phyloP scores from a whole-genome alignment of 2,329 filamentous ascomycete genomes.

The Fusarium sp. region DNA sequence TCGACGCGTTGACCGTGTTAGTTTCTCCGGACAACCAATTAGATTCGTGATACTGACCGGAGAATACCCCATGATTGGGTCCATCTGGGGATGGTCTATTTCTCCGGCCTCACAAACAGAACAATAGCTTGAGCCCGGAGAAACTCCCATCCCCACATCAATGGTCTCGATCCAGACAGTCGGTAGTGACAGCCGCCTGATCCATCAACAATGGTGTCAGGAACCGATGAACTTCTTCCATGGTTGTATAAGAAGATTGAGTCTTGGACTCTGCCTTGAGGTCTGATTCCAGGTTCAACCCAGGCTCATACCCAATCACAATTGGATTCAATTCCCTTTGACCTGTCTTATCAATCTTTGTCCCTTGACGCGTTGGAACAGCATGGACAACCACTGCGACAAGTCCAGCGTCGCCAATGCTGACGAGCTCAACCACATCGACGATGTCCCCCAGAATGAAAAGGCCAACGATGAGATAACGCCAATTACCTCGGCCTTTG shows the following conservation, averaged over 20 bases:
- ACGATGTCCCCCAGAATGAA: not conserved
- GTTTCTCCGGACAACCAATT: not conserved
- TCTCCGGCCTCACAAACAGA: not conserved
- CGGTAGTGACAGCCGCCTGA: not conserved
- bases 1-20: not conserved
- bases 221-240: not conserved
- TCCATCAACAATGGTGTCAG: not conserved
- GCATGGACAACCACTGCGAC: not conserved
- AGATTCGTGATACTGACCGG: not conserved
- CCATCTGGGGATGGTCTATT: not conserved
- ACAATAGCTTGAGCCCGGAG: not conserved
- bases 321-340: not conserved
- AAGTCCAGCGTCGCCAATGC: not conserved
- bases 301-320: not conserved
- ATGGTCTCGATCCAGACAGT: not conserved
- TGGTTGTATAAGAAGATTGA: not conserved
- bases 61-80: not conserved
- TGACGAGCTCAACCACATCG: not conserved
- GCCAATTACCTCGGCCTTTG: not conserved
- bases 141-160: not conserved
- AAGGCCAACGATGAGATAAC: not conserved
- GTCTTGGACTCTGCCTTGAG: not conserved
- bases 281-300: not conserved
- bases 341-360: not conserved
- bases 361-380: not conserved